phyloP scores from a whole-genome alignment of 2,329 filamentous ascomycete species.

The Neoascochyta sp. region DNA sequence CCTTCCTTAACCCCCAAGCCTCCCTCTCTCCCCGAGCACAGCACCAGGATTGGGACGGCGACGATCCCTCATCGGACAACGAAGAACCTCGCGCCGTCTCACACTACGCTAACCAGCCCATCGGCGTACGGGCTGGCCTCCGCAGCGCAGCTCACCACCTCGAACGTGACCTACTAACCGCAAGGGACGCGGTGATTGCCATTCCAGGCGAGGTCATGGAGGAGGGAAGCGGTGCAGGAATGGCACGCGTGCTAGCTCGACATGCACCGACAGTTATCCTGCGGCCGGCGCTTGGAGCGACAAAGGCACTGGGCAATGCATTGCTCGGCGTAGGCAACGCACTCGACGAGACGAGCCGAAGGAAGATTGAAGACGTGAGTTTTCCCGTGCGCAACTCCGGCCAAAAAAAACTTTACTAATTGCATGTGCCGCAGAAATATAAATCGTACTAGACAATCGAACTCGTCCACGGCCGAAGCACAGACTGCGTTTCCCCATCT shows the following conservation, averaged over 20 bases:
- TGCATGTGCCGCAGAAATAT: constrained; percentile 27
- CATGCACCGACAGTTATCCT: constrained; percentile 92
- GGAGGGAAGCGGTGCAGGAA: constrained; percentile 73
- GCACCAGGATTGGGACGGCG: constrained; percentile 45
- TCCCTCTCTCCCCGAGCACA: constrained; percentile 15
- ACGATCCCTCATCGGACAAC: constrained; percentile 61
- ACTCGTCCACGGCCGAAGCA: too few species aligned
- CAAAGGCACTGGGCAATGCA: constrained; percentile 82
- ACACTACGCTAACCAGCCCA: constrained; percentile 89
- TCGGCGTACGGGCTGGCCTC: constrained; percentile 81
- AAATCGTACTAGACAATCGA: constrained; percentile 20
- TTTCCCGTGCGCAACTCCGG: background rate
- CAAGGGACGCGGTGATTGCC: constrained; percentile 88
- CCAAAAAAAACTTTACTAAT: background rate
- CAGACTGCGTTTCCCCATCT: too few species aligned
- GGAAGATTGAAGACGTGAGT: constrained; percentile 85
- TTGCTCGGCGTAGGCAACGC: constrained; percentile 89
- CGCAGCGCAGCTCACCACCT: constrained; percentile 78
- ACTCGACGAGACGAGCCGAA: constrained; percentile 75
- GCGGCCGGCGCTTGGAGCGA: constrained; percentile 83
- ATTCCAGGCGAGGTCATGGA: constrained; percentile 91
- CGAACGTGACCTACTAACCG: constrained; percentile 79
- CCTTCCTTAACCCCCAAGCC: constrained; percentile 56
- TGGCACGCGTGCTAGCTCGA: constrained; percentile 71
- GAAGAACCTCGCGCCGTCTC: constrained; percentile 77